These are phyloP conservation scores for Wickerhamomyces sydowiorum DNA, from an alignment of 805 yeast species.

Conservation along the genomic window DNA sequence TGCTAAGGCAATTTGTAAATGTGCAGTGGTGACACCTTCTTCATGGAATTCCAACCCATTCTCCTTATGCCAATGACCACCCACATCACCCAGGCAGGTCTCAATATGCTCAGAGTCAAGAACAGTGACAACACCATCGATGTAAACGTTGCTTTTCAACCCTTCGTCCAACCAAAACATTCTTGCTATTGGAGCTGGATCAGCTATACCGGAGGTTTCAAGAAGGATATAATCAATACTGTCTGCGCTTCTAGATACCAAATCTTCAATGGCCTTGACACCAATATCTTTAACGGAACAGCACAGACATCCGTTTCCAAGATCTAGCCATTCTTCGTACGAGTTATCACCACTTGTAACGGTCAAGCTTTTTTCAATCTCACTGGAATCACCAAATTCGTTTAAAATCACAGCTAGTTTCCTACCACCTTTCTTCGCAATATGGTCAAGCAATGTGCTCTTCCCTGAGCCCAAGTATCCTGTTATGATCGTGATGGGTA, in stretches of 20 bases:
- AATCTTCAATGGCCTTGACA: constrained; percentile 86
- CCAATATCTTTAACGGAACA: constrained; percentile 96
- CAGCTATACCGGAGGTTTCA: constrained; percentile 96
- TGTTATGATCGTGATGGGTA: constrained; percentile 89
- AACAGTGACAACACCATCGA: constrained; percentile 90
- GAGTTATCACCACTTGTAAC: constrained; percentile 47
- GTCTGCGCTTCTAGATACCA: constrained; percentile 65
- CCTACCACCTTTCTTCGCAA: constrained; percentile 65
- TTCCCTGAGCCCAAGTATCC: constrained; percentile 96
- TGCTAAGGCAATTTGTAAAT: constrained; percentile 84
- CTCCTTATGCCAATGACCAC: constrained; percentile 63
- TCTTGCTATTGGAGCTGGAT: constrained; percentile 93
- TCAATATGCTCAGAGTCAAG: constrained; percentile 68
- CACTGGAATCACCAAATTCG: constrained; percentile 88
- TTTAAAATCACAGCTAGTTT: constrained; percentile 86
- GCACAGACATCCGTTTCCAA: constrained; percentile 95
- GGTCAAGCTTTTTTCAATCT: constrained; percentile 81
- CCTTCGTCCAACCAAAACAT: constrained; percentile 99
- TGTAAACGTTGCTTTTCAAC: constrained; percentile 71
- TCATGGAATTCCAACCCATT: constrained; percentile 36
- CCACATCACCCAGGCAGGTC: constrained; percentile 61
- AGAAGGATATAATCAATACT: constrained; percentile 84
- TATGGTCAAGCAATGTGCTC: constrained; percentile 71
- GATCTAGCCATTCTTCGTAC: constrained; percentile 91
- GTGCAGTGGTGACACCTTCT: constrained; percentile 67